phyloP scores from a whole-genome alignment of 305 asterid species.

The Plantago lanceolata region DNA sequence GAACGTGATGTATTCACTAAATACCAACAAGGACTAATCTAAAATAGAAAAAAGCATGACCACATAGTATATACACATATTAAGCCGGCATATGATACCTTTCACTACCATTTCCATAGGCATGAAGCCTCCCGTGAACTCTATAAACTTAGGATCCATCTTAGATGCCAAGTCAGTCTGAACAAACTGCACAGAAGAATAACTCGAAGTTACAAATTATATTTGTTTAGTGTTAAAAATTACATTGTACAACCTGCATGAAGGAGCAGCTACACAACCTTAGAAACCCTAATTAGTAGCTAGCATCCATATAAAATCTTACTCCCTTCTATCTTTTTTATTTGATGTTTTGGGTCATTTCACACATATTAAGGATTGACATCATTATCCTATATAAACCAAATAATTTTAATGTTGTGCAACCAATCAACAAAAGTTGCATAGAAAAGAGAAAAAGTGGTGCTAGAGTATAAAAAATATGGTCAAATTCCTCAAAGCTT shows the following conservation, averaged over 20 bases:
- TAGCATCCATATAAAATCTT: background rate
- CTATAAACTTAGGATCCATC: constrained; percentile 42
- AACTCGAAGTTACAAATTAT: constrained; percentile 18
- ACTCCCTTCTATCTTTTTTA: too few relatives aligned
- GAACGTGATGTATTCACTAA: constrained; percentile 8
- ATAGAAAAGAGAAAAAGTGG: too few relatives aligned
- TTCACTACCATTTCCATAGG: constrained; percentile 76
- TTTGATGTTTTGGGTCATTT: too few relatives aligned
- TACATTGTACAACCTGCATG: background rate
- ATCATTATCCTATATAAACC: too few relatives aligned
- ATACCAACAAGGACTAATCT: constrained; percentile 9
- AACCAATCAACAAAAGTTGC: too few relatives aligned
- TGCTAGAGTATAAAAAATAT: too few relatives aligned
- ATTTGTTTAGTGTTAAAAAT: constrained; percentile 1
- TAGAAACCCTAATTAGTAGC: background rate
- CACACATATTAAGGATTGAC: too few relatives aligned
- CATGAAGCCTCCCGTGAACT: constrained; percentile 54
- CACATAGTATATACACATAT: background rate
- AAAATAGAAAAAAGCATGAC: background rate
- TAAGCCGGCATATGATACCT: constrained; percentile 37
- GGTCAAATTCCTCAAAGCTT: too few relatives aligned
- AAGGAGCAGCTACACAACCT: background rate
- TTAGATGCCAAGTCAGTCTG: constrained; percentile 60
- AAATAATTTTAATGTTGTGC: too few relatives aligned
- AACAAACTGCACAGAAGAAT: constrained; percentile 58